A percentile compares a stretch with the other conserved stretches of the same genome.
These are phyloP conservation scores for Bjerkandera adusta DNA, from an alignment of 1,284 basidiomycete species.

Conservation along the genomic window DNA sequence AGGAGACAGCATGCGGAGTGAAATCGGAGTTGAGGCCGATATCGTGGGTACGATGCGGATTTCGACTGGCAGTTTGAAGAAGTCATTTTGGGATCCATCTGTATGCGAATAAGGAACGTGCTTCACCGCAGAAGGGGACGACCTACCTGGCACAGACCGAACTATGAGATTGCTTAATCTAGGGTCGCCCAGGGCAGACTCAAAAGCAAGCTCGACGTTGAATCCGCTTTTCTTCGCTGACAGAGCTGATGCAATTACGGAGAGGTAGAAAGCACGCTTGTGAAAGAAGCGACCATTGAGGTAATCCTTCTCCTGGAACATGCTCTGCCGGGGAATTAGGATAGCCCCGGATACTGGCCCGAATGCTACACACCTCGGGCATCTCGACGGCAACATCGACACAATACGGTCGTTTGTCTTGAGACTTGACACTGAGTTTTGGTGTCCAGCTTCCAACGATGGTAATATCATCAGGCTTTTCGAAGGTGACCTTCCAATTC, in stretches of 20 bases:
- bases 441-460: slow-evolving; percentile 79
- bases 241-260: slow-evolving; percentile 73
- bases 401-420: slow-evolving; percentile 61
- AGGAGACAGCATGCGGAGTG: slow-evolving; percentile 70
- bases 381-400: slow-evolving; percentile 88
- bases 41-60: slow-evolving; percentile 77
- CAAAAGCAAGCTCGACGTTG: slow-evolving; percentile 57
- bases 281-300: slow-evolving; percentile 90
- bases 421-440: slow-evolving; percentile 62
- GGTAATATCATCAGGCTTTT: slow-evolving; percentile 62
- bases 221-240: slow-evolving; percentile 42
- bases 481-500: slow-evolving; percentile 76
- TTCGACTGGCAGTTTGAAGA: slow-evolving; percentile 65
- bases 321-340: slow-evolving; percentile 39
- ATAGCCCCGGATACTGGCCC: background rate
- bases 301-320: slow-evolving; percentile 97
- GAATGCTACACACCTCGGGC: slow-evolving; percentile 66
- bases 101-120: slow-evolving; percentile 8
- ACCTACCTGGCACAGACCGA: slow-evolving; percentile 51
- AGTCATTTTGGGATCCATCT: slow-evolving; percentile 59
- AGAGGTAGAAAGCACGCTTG: slow-evolving; percentile 90
- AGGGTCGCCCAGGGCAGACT: slow-evolving; percentile 61
- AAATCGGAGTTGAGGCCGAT: slow-evolving; percentile 57
- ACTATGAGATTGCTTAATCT: slow-evolving; percentile 71
- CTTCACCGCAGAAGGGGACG: slow-evolving; percentile 21